These are phyloP conservation scores for Pythium sp. DNA, from an alignment of 352 stramenopile genomes.

Conservation along the genomic window DNA sequence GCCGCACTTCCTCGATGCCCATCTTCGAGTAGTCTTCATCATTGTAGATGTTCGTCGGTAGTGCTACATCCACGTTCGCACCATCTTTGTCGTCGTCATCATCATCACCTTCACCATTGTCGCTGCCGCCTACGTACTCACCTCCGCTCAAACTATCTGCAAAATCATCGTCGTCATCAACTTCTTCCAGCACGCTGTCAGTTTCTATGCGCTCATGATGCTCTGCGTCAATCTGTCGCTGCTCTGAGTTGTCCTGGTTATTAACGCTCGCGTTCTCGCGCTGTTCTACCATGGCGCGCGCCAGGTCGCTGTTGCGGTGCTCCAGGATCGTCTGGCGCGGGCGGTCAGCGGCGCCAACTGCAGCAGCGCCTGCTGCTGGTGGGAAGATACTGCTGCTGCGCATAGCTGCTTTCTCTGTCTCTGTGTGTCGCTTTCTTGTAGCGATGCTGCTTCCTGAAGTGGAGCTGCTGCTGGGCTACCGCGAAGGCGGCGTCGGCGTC, in stretches of 20 bases:
- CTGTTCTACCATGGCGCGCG: constrained; percentile 19
- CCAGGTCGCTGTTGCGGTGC: constrained; percentile 19
- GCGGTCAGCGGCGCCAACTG: not conserved
- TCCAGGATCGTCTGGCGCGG: constrained; percentile 12
- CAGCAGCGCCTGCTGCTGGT: not conserved
- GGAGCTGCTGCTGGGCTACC: not conserved
- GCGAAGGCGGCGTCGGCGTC: not conserved
- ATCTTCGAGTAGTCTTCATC: constrained; percentile 18
- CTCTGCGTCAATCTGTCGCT: constrained; percentile 8
- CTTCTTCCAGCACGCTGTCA: constrained; percentile 21
- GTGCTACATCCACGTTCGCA: not conserved
- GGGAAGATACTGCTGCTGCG: constrained; percentile 15
- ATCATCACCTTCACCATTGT: not conserved
- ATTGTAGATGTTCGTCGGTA: constrained; percentile 7
- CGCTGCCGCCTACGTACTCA: constrained; percentile 1
- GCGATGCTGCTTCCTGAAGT: not conserved
- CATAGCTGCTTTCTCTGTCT: not conserved
- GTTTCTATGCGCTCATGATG: constrained; percentile 6
- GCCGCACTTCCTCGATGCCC: constrained; percentile 46
- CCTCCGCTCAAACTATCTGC: not conserved
- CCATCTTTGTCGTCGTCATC: not conserved
- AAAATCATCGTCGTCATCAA: constrained; percentile 15
- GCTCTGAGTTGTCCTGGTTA: not conserved
- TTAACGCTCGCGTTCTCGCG: not conserved
- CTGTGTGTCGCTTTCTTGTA: not conserved